Conservation (phyloP, 768 basidiomycete species). For the Panaeolus cyanescens region DNA sequence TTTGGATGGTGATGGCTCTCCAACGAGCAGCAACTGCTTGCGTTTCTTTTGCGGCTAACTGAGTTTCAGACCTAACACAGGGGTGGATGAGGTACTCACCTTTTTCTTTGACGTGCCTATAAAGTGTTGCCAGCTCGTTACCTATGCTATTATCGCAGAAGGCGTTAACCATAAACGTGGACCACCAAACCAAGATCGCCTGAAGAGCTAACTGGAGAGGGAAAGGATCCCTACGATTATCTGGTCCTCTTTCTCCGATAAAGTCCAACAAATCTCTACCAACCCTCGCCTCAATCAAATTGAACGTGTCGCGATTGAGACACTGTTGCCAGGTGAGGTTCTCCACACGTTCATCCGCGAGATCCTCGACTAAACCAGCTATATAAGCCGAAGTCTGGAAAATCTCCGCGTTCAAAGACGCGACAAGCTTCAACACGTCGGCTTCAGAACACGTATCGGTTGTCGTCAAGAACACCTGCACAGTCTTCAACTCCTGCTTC, state of each 20-base stretch:
- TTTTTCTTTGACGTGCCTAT: slow-evolving; percentile 11
- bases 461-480: slow-evolving; percentile 45
- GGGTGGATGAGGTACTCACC: slow-evolving; percentile 5
- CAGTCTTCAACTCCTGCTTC: slow-evolving; percentile 48
- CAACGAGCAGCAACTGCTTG: slow-evolving; percentile 53
- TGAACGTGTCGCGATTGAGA: slow-evolving; percentile 5
- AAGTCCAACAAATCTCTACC: slow-evolving; percentile 15
- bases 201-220: slow-evolving; percentile 24
- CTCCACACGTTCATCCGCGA: slow-evolving; percentile 1
- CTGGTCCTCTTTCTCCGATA: slow-evolving; percentile 11
- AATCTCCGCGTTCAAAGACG: slow-evolving; percentile 48
- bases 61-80: not conserved
- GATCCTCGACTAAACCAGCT: slow-evolving; percentile 37
- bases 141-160: slow-evolving; percentile 7
- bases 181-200: slow-evolving; percentile 13
- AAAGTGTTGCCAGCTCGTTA: slow-evolving; percentile 7
- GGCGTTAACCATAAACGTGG: slow-evolving; percentile 5
- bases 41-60: slow-evolving; percentile 32
- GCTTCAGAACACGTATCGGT: slow-evolving; percentile 42
- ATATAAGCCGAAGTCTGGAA: slow-evolving; percentile 48
- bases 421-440: slow-evolving; percentile 44
- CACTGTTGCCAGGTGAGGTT: not conserved
- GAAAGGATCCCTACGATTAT: slow-evolving; percentile 17
- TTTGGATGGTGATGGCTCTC: slow-evolving; percentile 45
- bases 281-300: slow-evolving; percentile 26